A percentile compares a stretch with the other conserved stretches of the same genome.
phyloP scores from a whole-genome alignment of 495 filamentous ascomycete species.

The Bacidia rubella region DNA sequence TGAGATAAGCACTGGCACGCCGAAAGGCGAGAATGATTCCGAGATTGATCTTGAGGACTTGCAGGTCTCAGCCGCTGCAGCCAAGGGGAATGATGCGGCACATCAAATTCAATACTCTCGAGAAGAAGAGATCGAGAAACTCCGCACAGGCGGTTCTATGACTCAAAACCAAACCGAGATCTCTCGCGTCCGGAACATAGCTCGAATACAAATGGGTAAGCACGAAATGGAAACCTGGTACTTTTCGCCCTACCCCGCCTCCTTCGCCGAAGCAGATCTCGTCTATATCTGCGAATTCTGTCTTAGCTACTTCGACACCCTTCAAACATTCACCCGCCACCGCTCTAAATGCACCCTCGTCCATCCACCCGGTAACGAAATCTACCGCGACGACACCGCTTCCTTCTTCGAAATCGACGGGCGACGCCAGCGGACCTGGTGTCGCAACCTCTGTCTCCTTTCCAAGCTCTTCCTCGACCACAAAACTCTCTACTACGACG shows the following conservation, averaged over 20 bases:
- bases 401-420: constrained; percentile 98
- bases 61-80: constrained; percentile 42
- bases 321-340: constrained; percentile 68
- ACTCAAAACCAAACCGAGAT: constrained; percentile 97
- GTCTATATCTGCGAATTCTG: constrained; percentile 98
- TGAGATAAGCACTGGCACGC: constrained; percentile 35
- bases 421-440: constrained; percentile 88
- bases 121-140: constrained; percentile 89
- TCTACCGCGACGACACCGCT: constrained; percentile 87
- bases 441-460: constrained; percentile 85
- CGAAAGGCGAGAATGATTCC: constrained; percentile 41
- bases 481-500: constrained; percentile 99
- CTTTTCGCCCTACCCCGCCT: constrained; percentile 88
- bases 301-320: constrained; percentile 72
- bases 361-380: constrained; percentile 94
- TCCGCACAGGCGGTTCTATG: constrained; percentile 90
- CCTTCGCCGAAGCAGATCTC: constrained; percentile 71
- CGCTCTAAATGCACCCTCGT: constrained; percentile 80
- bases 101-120: constrained; percentile 48
- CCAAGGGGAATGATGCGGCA: constrained; percentile 32
- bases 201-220: constrained; percentile 81
- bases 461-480: constrained; percentile 96
- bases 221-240: constrained; percentile 96
- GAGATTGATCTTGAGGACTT: constrained; percentile 52
- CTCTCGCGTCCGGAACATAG: constrained; percentile 87